These are phyloP conservation scores for Aspergillus bombycis DNA, from an alignment of 2,329 filamentous ascomycete species.

Conservation along the genomic window DNA sequence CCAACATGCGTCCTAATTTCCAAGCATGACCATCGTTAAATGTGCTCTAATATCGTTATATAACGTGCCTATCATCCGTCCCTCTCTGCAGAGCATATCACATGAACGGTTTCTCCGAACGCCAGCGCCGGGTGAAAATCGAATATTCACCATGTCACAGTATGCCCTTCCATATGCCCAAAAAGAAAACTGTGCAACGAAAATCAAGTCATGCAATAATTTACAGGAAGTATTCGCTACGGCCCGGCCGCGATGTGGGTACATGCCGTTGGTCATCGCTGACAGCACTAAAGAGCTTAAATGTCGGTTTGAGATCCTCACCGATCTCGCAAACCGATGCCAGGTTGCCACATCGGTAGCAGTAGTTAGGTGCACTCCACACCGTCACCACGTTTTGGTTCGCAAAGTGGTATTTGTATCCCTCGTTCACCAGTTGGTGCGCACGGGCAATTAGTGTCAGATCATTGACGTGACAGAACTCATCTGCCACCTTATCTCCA, in stretches of 20 bases:
- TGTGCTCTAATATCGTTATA: constrained; percentile 41
- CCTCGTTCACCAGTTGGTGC: constrained; percentile 76
- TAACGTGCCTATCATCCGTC: constrained; percentile 32
- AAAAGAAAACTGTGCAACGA: constrained; percentile 11
- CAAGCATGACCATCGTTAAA: constrained; percentile 31
- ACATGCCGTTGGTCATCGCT: constrained; percentile 51
- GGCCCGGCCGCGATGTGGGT: constrained; percentile 47
- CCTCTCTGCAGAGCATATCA: constrained; percentile 17
- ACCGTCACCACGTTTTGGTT: constrained; percentile 90
- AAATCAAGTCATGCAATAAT: constrained; percentile 22
- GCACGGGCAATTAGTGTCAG: constrained; percentile 72
- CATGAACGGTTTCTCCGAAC: constrained; percentile 30
- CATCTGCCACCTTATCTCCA: constrained; percentile 71
- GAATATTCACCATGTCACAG: constrained; percentile 19
- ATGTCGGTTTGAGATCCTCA: constrained; percentile 82
- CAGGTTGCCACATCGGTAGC: constrained; percentile 95
- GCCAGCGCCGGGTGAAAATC: constrained; percentile 38
- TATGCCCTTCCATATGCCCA: constrained; percentile 16
- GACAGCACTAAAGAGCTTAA: constrained; percentile 62
- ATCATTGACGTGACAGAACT: constrained; percentile 78
- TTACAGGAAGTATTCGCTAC: constrained; percentile 54
- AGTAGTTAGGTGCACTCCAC: constrained; percentile 86
- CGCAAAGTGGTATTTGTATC: constrained; percentile 89
- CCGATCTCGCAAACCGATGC: constrained; percentile 86
- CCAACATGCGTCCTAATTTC: neutral